Evolutionary conservation across 2,329 filamentous ascomycete genomes (phyloP).

Genomic region (Aspergillus ibericus): DNA sequence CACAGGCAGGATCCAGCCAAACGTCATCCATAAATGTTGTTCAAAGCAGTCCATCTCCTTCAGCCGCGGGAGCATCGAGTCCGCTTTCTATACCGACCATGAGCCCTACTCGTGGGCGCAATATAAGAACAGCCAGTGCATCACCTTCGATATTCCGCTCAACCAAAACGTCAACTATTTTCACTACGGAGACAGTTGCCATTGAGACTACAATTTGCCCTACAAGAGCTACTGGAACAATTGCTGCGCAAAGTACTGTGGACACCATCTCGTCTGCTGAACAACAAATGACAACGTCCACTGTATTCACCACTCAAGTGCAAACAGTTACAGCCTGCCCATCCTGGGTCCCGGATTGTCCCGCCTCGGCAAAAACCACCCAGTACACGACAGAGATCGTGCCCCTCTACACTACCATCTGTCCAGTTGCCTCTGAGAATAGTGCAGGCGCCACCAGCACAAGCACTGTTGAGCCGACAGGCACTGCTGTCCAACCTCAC

Average conservation of each 20-base stretch:
- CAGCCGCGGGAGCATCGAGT: not conserved
- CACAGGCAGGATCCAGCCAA: no score
- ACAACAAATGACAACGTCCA: not conserved
- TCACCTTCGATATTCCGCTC: not conserved
- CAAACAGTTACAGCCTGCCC: not conserved
- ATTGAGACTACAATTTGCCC: not conserved
- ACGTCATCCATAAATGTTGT: no score
- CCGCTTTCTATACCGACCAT: no score
- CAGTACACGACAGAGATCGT: not conserved
- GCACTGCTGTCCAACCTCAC: not conserved
- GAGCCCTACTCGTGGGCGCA: no score
- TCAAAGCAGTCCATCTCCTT: no score
- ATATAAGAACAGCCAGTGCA: not conserved
- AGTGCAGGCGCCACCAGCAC: not conserved
- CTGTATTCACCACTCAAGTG: not conserved
- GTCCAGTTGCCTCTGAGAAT: not conserved
- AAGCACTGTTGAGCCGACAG: not conserved
- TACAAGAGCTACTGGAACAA: not conserved
- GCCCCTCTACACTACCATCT: not conserved
- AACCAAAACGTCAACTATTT: not conserved
- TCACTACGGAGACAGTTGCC: not conserved
- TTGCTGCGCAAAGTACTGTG: not conserved
- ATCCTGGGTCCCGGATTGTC: not conserved
- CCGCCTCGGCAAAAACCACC: not conserved
- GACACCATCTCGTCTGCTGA: not conserved